Conservation (phyloP, 2,329 filamentous ascomycete species). For the Talaromyces marneffei region DNA sequence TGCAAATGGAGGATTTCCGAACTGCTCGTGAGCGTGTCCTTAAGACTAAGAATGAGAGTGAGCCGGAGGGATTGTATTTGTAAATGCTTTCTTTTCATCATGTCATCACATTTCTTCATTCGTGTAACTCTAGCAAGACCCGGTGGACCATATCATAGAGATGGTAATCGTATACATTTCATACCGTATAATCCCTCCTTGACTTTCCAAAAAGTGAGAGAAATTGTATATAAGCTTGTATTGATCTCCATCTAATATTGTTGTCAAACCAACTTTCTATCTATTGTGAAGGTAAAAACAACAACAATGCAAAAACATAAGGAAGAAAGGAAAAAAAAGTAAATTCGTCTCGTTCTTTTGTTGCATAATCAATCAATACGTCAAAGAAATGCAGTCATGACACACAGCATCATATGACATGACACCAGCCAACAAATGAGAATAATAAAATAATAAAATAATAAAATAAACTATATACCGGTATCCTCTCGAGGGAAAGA, state of each 20-base stretch:
- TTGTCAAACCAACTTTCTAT: constrained; percentile 2
- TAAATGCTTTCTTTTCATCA: constrained; percentile 45
- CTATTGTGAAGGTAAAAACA: background rate
- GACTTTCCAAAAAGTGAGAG: background rate
- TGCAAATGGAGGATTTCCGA: constrained; percentile 98
- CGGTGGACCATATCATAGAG: background rate
- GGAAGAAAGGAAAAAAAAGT: background rate
- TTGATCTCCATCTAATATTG: background rate
- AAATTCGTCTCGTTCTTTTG: constrained; percentile 2
- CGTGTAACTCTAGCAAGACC: background rate
- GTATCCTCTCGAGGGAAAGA: background rate
- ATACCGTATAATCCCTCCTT: background rate
- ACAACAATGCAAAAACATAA: background rate
- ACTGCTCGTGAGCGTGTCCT: constrained; percentile 87
- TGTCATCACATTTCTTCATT: background rate
- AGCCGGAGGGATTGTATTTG: constrained; percentile 97
- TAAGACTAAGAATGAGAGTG: constrained; percentile 97
- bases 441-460: too few relatives aligned
- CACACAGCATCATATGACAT: background rate
- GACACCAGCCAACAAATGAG: background rate
- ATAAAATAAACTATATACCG: background rate
- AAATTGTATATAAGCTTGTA: background rate
- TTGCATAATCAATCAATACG: background rate
- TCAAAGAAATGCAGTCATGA: background rate
- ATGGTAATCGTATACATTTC: background rate